These are phyloP conservation scores for Leccinum subtestaceum DNA, from an alignment of 768 basidiomycete genomes.

Conservation along the genomic window DNA sequence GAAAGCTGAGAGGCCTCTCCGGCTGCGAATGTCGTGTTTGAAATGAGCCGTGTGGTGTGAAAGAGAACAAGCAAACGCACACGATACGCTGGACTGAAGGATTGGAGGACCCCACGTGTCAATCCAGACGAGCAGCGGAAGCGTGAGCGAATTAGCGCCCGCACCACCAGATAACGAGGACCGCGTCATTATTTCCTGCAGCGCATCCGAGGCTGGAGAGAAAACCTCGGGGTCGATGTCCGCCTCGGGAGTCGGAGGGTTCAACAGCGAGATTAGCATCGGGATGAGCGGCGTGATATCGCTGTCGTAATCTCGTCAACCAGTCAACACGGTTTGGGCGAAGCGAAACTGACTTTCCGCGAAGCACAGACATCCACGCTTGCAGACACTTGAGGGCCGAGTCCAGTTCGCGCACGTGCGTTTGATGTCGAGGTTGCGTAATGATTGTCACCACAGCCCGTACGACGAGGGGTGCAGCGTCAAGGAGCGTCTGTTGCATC, in stretches of 20 bases:
- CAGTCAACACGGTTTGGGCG: not conserved
- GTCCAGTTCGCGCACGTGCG: slow-evolving; percentile 45
- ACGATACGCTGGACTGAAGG: slow-evolving; percentile 34
- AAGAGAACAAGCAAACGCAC: slow-evolving; percentile 28
- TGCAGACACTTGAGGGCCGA: slow-evolving; percentile 79
- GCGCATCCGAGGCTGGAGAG: slow-evolving; percentile 61
- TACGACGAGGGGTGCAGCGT: slow-evolving; percentile 68
- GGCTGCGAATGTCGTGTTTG: slow-evolving; percentile 11
- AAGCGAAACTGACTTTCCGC: slow-evolving; percentile 53
- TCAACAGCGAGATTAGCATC: slow-evolving; percentile 51
- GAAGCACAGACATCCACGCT: slow-evolving; percentile 75
- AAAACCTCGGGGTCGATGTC: slow-evolving; percentile 53
- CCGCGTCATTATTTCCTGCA: slow-evolving; percentile 76
- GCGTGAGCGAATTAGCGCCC: slow-evolving; percentile 70
- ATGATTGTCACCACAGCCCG: slow-evolving; percentile 64
- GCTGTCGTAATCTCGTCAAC: slow-evolving; percentile 34
- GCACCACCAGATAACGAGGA: slow-evolving; percentile 70
- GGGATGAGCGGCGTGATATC: slow-evolving; percentile 70
- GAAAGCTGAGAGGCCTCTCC: slow-evolving; percentile 50
- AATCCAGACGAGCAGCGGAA: slow-evolving; percentile 83
- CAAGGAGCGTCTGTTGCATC: slow-evolving; percentile 62
- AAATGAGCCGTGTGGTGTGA: not conserved
- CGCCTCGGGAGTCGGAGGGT: slow-evolving; percentile 27
- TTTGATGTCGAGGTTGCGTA: slow-evolving; percentile 35
- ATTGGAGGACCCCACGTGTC: slow-evolving; percentile 52